These are phyloP conservation scores for Vaccinium macrocarpon DNA, from an alignment of 148 eudicot species.

Conservation along the genomic window DNA sequence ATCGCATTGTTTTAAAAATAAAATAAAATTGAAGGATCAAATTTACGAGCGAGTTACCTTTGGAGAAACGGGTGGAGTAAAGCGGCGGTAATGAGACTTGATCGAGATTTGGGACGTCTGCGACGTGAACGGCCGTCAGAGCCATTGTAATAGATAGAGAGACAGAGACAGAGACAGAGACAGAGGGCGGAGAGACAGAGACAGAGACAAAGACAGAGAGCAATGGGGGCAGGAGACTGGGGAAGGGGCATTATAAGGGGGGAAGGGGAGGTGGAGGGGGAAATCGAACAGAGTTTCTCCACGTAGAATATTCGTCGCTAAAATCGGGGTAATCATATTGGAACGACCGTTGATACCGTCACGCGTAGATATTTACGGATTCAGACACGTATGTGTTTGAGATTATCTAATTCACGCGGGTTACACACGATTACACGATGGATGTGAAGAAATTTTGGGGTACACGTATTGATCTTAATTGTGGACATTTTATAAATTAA, in stretches of 20 bases:
- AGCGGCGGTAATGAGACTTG: slow-evolving; percentile 21
- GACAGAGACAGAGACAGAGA: slow-evolving; percentile 1
- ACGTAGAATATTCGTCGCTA: not conserved
- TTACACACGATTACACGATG: no score
- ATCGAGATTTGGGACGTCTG: slow-evolving; percentile 50
- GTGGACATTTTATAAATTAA: no score
- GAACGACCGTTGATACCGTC: no score
- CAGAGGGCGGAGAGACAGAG: slow-evolving; percentile 1
- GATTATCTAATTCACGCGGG: no score
- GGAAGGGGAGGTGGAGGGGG: not conserved
- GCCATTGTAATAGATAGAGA: slow-evolving; percentile 30
- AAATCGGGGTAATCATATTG: not conserved
- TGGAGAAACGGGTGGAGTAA: slow-evolving; percentile 7
- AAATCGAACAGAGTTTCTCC: not conserved
- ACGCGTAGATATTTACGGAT: no score
- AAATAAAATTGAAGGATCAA: not conserved
- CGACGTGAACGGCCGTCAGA: slow-evolving; percentile 51
- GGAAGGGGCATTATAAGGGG: not conserved
- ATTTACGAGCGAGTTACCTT: slow-evolving; percentile 17
- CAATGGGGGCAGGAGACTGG: not conserved
- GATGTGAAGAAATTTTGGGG: no score
- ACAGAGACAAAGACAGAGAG: not conserved
- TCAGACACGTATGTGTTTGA: no score
- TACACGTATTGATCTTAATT: no score
- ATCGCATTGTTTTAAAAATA: not conserved